Evolutionary conservation across 345 rosid species (phyloP), one percentile per base, ranked within the genome.

Genomic region (Euclidium syriacum): DNA sequence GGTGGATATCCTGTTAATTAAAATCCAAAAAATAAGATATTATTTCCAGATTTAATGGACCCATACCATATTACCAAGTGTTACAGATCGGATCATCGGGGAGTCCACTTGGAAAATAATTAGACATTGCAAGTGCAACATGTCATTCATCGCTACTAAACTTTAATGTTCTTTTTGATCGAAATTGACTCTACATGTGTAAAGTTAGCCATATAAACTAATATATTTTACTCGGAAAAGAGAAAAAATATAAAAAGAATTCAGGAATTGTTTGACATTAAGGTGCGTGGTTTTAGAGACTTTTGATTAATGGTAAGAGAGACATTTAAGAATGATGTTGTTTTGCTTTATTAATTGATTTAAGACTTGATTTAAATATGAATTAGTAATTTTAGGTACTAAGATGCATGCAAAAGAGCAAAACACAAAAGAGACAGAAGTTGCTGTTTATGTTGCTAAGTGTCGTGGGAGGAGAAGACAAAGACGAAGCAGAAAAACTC

Each of bases 391-490:
- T 55, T 23, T 43, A 40, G 33, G 55, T 69, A 69, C 41, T 69
- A 35, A 60, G 48, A 55, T 53, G 47, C 63, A 65, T 65, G 39
- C 3, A 18, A 35, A 55, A 30, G 40, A 58, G 48, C 50, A 58
- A 64, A 71, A 71, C 68, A 64, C 40, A 64, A 26, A 5, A 26
- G 50, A 64, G 71, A 64, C 71, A 71, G 7, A 64, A 58, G 62
- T 50, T 46, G 63, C 54, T 54, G 63, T 52, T 62, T 54, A 40
- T 64, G 67, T 65, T 57, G 60, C 57, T 34, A 23, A 48, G 36
- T 62, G 81, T 75, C 75, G 54, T 56, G 10, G n/a, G 58, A 42
- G 65, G 44, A 20, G 47, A 61, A 29, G 79, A 80, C 84, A 80
- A 52, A 30, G 10, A 41, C 6, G 57, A 57, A 36, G 65, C 39